Percentiles rank a stretch among this genome's conserved stretches.
These are phyloP conservation scores for Logfia minima DNA, from an alignment of 129 eudicot genomes.

Conservation along the genomic window DNA sequence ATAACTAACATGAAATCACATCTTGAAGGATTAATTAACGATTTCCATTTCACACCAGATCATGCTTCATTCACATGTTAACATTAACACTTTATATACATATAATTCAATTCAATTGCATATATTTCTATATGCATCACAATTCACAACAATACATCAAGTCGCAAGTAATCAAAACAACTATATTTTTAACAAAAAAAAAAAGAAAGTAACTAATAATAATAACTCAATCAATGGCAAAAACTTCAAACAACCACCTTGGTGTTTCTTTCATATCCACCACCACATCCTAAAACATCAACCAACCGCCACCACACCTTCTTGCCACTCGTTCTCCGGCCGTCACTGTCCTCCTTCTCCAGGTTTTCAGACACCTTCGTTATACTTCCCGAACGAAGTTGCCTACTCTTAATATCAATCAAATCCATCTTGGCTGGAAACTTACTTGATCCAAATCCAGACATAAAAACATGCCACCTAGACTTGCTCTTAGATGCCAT, in stretches of 20 bases:
- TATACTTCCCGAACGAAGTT: constrained; percentile 22
- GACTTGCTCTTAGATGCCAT: constrained; percentile 42
- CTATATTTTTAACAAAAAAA: background rate
- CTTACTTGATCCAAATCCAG: constrained; percentile 36
- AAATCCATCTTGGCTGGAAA: constrained; percentile 42
- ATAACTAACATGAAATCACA: background rate
- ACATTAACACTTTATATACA: too few relatives aligned
- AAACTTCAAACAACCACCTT: constrained; percentile 11
- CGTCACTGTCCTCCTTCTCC: constrained; percentile 11
- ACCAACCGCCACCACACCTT: constrained; percentile 46
- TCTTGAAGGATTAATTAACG: background rate
- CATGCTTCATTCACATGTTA: too few relatives aligned
- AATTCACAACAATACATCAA: background rate
- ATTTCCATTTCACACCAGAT: too few relatives aligned
- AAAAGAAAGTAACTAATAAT: background rate
- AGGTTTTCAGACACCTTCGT: background rate
- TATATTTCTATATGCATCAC: too few relatives aligned
- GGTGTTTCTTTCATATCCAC: constrained; percentile 30
- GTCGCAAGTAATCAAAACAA: background rate
- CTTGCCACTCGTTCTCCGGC: constrained; percentile 11
- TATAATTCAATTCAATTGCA: too few relatives aligned
- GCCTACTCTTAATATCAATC: constrained; percentile 53
- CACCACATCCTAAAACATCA: constrained; percentile 50
- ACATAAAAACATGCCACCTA: constrained; percentile 48
- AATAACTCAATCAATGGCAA: background rate